phyloP scores from a whole-genome alignment of 2,329 filamentous ascomycete species.

The Cladosporium oxysporum region DNA sequence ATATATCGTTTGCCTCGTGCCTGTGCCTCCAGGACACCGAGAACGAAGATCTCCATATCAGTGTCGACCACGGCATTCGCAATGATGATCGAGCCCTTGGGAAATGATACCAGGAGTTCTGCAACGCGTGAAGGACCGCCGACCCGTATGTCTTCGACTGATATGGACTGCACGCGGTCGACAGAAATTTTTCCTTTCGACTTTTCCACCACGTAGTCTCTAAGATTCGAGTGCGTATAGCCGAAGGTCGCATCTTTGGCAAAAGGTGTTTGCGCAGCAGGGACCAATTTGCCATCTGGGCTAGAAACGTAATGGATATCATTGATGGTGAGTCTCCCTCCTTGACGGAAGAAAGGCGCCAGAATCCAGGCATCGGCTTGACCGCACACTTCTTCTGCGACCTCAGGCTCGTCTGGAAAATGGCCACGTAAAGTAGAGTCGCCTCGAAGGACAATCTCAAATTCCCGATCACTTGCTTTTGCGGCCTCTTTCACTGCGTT shows the following conservation, averaged over 20 bases:
- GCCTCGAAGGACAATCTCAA: conserved; percentile 59
- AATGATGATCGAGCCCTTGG: conserved; percentile 48
- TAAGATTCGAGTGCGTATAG: conserved; percentile 55
- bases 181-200: conserved; percentile 44
- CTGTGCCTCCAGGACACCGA: conserved; percentile 48
- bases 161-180: conserved; percentile 48
- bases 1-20: conserved; percentile 46
- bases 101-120: conserved; percentile 42
- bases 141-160: conserved; percentile 50
- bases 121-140: conserved; percentile 49
- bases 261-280: conserved; percentile 57
- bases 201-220: conserved; percentile 59
- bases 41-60: conserved; percentile 58
- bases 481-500: conserved; percentile 51
- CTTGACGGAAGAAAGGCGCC: conserved; percentile 61
- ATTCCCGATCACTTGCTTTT: conserved; percentile 39
- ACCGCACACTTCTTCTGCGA: conserved; percentile 53
- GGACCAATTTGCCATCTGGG: conserved; percentile 52
- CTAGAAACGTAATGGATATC: conserved; percentile 59
- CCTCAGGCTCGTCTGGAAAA: conserved; percentile 58
- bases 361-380: conserved; percentile 56
- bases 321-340: conserved; percentile 58
- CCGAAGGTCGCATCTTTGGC: conserved; percentile 61
- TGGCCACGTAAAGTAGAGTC: conserved; percentile 61
- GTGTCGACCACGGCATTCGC: conserved; percentile 57